Evolutionary conservation across 306 rosid genomes (phyloP), one percentile per base, ranked within the genome.

Genomic region (Citrullus amarus): DNA sequence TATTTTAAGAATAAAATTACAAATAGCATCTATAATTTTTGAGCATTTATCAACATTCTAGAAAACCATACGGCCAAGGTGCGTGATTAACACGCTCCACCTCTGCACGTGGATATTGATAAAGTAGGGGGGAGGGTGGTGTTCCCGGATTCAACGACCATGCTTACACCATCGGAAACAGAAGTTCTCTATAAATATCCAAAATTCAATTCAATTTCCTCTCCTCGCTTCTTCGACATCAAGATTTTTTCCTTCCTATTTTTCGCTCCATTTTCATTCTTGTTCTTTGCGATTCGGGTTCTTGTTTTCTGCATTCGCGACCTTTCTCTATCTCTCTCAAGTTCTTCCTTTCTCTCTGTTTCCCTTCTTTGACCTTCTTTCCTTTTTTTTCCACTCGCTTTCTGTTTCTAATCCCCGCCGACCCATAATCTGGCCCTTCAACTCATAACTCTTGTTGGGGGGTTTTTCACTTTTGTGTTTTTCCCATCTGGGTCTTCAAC

Each of bases 361-460:
- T 77, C 76, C 79, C 56, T 77, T 86, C 65, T 81, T 77, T 80
- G 80, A 48, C 43, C 80, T 66, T 38, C 73, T 56, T 54, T 81
- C 79, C 14, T 15, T 18, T 67, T 32, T 32, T 32, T 67, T 81
- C 62, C 71, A 54, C 75, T 57, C 67, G 67, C 20, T 36, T 51
- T 46, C n/a, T 74, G 12, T 28, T 60, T 60, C 67, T 60, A 28
- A 0, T 36, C 0, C 39, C 30, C 57, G 28, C 53, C 53, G 28
- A 9, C 53, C 9, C 4, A n/a, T 4, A 18, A 18, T 41, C 30
- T 38, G 9, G 20, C 36, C 9, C 57, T 48, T 14, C 46, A 70
- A 70, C 57, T 58, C 76, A 22, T 1, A 2, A 46, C 12, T 46
- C 46, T 25, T 70, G 9, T 6, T 46, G 12, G 76, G 76, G 48